These are phyloP conservation scores for Aspergillus nomiae DNA, from an alignment of 2,329 filamentous ascomycete species.

Conservation along the genomic window DNA sequence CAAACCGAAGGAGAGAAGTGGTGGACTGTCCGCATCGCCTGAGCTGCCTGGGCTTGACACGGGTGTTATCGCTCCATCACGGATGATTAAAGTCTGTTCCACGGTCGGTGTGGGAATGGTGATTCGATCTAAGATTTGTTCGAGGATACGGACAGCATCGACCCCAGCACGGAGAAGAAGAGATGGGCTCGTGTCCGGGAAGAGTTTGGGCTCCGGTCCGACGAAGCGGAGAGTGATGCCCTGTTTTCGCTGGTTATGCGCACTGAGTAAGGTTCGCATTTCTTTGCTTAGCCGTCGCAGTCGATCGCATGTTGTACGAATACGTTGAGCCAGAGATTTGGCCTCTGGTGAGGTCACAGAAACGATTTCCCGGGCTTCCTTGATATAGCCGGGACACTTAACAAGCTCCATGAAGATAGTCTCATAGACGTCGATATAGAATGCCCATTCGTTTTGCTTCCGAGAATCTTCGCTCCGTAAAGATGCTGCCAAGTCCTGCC, in stretches of 20 bases:
- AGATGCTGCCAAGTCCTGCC: slow-evolving; percentile 30
- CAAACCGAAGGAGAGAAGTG: background rate
- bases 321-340: background rate
- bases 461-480: slow-evolving; percentile 31
- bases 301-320: background rate
- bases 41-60: background rate
- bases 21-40: background rate
- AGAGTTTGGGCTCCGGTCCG: background rate
- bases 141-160: background rate
- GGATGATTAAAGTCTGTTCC: background rate
- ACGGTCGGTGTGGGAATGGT: background rate
- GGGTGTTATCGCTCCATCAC: background rate
- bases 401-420: slow-evolving; percentile 27
- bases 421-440: slow-evolving; percentile 28
- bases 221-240: background rate
- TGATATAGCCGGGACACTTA: slow-evolving; percentile 21
- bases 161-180: background rate
- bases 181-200: background rate
- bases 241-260: background rate
- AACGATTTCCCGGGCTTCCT: background rate
- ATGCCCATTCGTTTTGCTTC: slow-evolving; percentile 19
- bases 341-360: background rate
- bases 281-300: background rate
- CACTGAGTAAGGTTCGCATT: background rate
- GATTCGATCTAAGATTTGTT: background rate